Evolutionary conservation across 495 filamentous ascomycete genomes (phyloP), one percentile per base, ranked within the genome.

Genomic region (Neohortaea acidophila): DNA sequence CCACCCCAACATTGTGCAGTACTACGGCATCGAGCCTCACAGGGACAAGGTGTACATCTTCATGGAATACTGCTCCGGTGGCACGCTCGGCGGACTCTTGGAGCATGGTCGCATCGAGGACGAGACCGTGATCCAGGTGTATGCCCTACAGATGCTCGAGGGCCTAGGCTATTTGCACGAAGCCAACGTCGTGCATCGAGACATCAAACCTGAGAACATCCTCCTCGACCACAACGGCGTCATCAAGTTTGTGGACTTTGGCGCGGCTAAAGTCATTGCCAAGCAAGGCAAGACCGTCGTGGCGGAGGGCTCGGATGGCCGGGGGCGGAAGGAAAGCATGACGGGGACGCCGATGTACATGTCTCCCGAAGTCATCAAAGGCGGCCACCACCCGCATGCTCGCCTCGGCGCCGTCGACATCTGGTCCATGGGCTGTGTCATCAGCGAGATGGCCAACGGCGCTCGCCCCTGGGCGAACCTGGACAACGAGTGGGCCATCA

Each of bases 331-430:
- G 55, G 83, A 83, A 55, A 84, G 81, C 27, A 94, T 94, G 78
- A 92, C 84, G 7, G 89, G 89, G 44, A 97, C 89, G 24, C 89
- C 89, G 18, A 97, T 97, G 89, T 97, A 97, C 66, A 97, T 97
- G 89, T 96, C 91, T 12, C 89, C 89, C 17, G 89, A 97, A 64
- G 84, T 93, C 31, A 96, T 97, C 60, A 87, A 83, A 48, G 89
- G 89, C 23, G 40, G 31, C 18, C 38, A 38, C 24, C 73, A 79
- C 36, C 73, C 75, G 42, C 60, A 64, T 20, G 82, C 69, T 24
- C 80, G 84, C 44, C 68, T 68, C 17, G 85, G 87, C 21, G 80
- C 85, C n/a, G 84, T 92, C 38, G 89, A 97, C 56, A 76, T 96
- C 41, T 97, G 89, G 89, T 94, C 85, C 5, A 69, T 97, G 4